These are phyloP conservation scores for Neonectria sp. DNA, from an alignment of 2,329 filamentous ascomycete genomes.

Conservation along the genomic window DNA sequence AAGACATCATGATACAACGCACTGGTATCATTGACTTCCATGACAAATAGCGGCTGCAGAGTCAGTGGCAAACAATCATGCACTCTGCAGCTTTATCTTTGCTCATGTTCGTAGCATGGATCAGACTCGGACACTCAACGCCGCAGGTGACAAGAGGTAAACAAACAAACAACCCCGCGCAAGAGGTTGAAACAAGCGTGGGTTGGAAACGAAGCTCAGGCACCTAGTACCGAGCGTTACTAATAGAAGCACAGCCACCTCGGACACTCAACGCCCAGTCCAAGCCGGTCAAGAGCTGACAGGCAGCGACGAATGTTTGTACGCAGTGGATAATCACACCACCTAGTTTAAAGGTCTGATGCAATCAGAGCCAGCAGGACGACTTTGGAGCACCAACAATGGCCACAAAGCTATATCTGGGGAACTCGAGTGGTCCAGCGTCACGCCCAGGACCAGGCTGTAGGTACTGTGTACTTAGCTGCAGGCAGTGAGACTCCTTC, in stretches of 20 bases:
- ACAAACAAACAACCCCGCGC: constrained; percentile 33
- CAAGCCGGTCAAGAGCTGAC: neutral
- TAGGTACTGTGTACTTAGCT: neutral
- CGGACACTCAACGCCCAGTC: neutral
- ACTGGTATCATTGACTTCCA: neutral
- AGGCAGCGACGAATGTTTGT: neutral
- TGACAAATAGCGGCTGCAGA: neutral
- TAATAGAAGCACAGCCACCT: neutral
- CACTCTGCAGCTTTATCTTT: constrained; percentile 18
- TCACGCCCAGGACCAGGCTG: constrained; percentile 20
- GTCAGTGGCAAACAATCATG: constrained; percentile 12
- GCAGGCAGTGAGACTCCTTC: constrained; percentile 10
- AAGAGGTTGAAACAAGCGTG: constrained; percentile 9
- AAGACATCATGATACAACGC: neutral
- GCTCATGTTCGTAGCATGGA: neutral
- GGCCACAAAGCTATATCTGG: constrained; percentile 9
- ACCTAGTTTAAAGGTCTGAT: neutral
- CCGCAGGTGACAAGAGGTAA: neutral
- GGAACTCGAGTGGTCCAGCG: constrained; percentile 10
- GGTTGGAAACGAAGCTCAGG: neutral
- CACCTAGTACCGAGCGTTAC: neutral
- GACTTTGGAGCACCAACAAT: neutral
- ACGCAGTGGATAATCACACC: neutral
- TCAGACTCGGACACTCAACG: neutral
- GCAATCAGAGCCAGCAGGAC: neutral